Percentiles rank a stretch among this genome's conserved stretches.
phyloP scores from a whole-genome alignment of 345 rosid genomes.

The Eucalyptus cloeziana region DNA sequence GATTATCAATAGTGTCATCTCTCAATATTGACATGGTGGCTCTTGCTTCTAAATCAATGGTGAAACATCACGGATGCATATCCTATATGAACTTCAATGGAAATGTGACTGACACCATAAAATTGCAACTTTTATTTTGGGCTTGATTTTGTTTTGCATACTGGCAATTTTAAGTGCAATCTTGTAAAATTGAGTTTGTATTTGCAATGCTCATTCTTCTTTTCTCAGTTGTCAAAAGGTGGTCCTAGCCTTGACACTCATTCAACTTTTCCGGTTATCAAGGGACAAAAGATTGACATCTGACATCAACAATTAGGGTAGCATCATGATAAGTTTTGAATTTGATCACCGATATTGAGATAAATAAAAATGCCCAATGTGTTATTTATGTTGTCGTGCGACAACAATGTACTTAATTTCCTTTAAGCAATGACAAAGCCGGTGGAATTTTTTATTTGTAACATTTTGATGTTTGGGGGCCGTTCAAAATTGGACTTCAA shows the following conservation, averaged over 20 bases:
- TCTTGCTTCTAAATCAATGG: background rate
- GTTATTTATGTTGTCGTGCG: background rate
- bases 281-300: too few species aligned
- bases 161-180: background rate
- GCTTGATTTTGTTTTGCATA: background rate
- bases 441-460: background rate
- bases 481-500: background rate
- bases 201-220: background rate
- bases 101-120: background rate
- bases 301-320: too few species aligned
- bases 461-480: background rate
- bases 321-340: too few species aligned
- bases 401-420: background rate
- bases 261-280: too few species aligned
- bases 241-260: too few species aligned
- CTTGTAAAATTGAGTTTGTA: background rate
- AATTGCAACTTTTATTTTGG: background rate
- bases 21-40: background rate
- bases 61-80: background rate
- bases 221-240: background rate
- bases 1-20: background rate
- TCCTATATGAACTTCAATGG: background rate
- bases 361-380: background rate
- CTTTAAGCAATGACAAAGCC: background rate
- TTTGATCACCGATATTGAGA: background rate